Percentiles rank a stretch among this genome's conserved stretches.
phyloP scores from a whole-genome alignment of 106 monocot species.

The Posidonia australis region DNA sequence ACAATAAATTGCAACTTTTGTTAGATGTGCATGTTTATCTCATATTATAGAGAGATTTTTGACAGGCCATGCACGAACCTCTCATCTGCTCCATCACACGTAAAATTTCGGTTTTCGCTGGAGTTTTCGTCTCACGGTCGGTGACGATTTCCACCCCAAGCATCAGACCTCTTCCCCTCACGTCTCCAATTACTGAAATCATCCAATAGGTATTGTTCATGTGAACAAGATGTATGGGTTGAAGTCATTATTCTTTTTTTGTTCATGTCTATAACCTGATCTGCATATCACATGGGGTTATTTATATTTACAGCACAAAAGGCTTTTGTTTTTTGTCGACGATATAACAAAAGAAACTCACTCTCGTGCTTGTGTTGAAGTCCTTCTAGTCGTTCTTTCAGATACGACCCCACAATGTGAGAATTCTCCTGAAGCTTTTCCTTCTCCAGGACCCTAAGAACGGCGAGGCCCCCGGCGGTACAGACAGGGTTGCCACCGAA shows the following conservation, averaged over 20 bases:
- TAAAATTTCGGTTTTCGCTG: conserved; percentile 60
- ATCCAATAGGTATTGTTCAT: too few relatives aligned
- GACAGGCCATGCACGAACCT: too few relatives aligned
- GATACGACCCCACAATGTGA: conserved; percentile 50
- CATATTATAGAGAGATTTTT: too few relatives aligned
- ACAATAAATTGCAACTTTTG: too few relatives aligned
- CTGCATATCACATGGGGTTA: too few relatives aligned
- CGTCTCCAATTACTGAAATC: conserved; percentile 78
- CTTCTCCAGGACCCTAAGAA: conserved; percentile 58
- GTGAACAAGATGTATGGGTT: too few relatives aligned
- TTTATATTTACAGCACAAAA: too few relatives aligned
- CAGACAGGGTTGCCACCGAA: conserved; percentile 75
- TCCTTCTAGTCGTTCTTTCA: conserved; percentile 36
- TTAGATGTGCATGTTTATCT: too few relatives aligned
- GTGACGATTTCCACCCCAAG: conserved; percentile 87
- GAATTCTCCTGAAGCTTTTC: conserved; percentile 80
- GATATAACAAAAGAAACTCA: too few relatives aligned
- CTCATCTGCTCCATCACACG: conserved; percentile 78
- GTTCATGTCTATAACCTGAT: too few relatives aligned
- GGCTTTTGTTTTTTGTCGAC: too few relatives aligned
- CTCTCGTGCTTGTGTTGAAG: conserved; percentile 72
- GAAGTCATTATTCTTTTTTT: too few relatives aligned
- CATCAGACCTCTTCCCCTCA: conserved; percentile 81
- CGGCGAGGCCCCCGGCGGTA: conserved; percentile 63
- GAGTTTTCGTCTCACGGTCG: conserved; percentile 53